Evolutionary conservation across 805 yeast species (phyloP).

Genomic region (Scheffersomyces ergatensis): DNA sequence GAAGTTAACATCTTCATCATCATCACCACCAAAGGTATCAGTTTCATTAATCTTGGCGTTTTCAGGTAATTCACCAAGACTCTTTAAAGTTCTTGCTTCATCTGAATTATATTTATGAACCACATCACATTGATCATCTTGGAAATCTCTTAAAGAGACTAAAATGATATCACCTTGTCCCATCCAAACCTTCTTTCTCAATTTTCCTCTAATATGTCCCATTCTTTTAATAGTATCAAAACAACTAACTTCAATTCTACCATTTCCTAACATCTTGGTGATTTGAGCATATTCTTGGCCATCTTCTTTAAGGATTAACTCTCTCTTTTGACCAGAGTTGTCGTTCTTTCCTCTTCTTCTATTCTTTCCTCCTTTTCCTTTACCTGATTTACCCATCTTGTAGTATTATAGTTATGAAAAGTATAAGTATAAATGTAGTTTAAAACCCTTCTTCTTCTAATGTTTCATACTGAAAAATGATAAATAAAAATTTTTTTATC

Average conservation of each 20-base stretch:
- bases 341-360: conserved; percentile 99
- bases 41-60: conserved; percentile 96
- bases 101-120: conserved; percentile 95
- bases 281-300: conserved; percentile 99
- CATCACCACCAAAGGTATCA: conserved; percentile 94
- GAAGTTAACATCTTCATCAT: conserved; percentile 96
- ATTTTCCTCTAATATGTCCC: conserved; percentile 98
- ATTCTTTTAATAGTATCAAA: conserved; percentile 91
- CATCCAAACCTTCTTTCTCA: conserved; percentile 99
- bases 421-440: too few species aligned
- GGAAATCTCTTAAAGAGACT: conserved; percentile 96
- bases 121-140: conserved; percentile 97
- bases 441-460: too few species aligned
- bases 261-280: conserved; percentile 97
- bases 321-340: conserved; percentile 88
- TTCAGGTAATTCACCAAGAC: conserved; percentile 96
- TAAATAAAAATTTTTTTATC: too few species aligned
- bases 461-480: too few species aligned
- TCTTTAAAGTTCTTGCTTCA: conserved; percentile 95
- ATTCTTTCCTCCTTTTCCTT: conserved; percentile 87
- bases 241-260: conserved; percentile 92
- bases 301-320: conserved; percentile 85
- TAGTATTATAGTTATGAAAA: too few species aligned
- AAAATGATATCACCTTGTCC: conserved; percentile 96
- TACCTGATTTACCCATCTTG: conserved; percentile 71